phyloP scores from a whole-genome alignment of 257 asterid species.

The Verbascum thapsus region DNA sequence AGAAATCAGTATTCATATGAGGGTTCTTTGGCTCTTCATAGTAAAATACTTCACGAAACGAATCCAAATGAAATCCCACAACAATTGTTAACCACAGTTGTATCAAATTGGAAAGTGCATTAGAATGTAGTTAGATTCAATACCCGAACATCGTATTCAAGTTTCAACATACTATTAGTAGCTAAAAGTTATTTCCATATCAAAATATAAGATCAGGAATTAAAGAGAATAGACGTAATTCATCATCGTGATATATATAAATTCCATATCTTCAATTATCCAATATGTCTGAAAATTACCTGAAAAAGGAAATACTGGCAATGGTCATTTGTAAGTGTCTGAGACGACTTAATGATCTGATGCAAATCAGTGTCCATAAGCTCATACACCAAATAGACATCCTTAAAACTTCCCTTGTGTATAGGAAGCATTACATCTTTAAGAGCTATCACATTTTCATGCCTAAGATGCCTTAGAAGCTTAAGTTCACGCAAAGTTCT shows the following conservation, averaged over 20 bases:
- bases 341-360: slow-evolving; percentile 66
- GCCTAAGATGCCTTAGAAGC: slow-evolving; percentile 67
- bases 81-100: background rate
- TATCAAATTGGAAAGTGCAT: background rate
- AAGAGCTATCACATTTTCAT: slow-evolving; percentile 64
- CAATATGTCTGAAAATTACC: slow-evolving; percentile 36
- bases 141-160: background rate
- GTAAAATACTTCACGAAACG: background rate
- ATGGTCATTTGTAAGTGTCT: slow-evolving; percentile 59
- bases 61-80: background rate
- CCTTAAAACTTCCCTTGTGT: slow-evolving; percentile 63
- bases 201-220: background rate
- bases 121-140: background rate
- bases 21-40: background rate
- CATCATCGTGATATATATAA: background rate
- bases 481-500: slow-evolving; percentile 66
- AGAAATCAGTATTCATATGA: slow-evolving; percentile 12
- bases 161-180: background rate
- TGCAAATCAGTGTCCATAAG: slow-evolving; percentile 71
- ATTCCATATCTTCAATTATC: too few relatives aligned
- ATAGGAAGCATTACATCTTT: slow-evolving; percentile 65
- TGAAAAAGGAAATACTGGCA: slow-evolving; percentile 72
- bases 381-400: slow-evolving; percentile 65
- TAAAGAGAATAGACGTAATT: slow-evolving; percentile 2
- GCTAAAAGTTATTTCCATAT: slow-evolving; percentile 7